A percentile compares a stretch with the other conserved stretches of the same genome.
Evolutionary conservation across 495 filamentous ascomycete species (phyloP).

Genomic region (Pseudoneurospora amorphoporcata): DNA sequence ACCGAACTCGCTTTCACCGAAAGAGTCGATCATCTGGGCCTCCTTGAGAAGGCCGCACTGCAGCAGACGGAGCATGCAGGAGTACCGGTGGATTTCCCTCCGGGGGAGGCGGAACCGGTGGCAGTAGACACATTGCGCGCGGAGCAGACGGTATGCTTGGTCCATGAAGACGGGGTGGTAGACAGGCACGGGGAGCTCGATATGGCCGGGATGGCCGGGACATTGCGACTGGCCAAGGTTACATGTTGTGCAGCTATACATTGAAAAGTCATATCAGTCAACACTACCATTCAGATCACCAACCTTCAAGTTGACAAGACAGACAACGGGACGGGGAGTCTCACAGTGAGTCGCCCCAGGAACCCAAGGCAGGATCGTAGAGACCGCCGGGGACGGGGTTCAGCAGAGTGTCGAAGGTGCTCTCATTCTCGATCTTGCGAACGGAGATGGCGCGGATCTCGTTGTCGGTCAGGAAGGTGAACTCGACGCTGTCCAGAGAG

Average conservation of each 20-base stretch:
- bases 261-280: slow-evolving; percentile 12
- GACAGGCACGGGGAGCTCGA: slow-evolving; percentile 83
- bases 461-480: slow-evolving; percentile 64
- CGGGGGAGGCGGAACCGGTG: slow-evolving; percentile 67
- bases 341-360: slow-evolving; percentile 73
- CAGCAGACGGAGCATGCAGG: slow-evolving; percentile 78
- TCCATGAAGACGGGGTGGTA: slow-evolving; percentile 94
- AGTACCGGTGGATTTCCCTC: slow-evolving; percentile 59
- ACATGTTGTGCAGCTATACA: slow-evolving; percentile 75
- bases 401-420: slow-evolving; percentile 78
- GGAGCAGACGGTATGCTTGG: slow-evolving; percentile 71
- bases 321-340: slow-evolving; percentile 16
- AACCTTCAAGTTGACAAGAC: slow-evolving; percentile 1
- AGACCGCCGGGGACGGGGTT: slow-evolving; percentile 81
- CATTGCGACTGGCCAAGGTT: slow-evolving; percentile 66
- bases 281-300: neutral
- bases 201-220: slow-evolving; percentile 89
- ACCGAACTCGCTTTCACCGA: slow-evolving; percentile 39
- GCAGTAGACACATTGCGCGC: slow-evolving; percentile 84
- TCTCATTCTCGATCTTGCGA: slow-evolving; percentile 79
- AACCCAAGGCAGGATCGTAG: slow-evolving; percentile 88
- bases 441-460: slow-evolving; percentile 88
- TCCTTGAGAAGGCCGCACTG: slow-evolving; percentile 74
- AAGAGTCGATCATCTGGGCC: slow-evolving; percentile 52
- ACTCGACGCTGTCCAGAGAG: slow-evolving; percentile 77